Evolutionary conservation across 495 filamentous ascomycete genomes (phyloP).

Genomic region (Lasiosphaeria ovina): DNA sequence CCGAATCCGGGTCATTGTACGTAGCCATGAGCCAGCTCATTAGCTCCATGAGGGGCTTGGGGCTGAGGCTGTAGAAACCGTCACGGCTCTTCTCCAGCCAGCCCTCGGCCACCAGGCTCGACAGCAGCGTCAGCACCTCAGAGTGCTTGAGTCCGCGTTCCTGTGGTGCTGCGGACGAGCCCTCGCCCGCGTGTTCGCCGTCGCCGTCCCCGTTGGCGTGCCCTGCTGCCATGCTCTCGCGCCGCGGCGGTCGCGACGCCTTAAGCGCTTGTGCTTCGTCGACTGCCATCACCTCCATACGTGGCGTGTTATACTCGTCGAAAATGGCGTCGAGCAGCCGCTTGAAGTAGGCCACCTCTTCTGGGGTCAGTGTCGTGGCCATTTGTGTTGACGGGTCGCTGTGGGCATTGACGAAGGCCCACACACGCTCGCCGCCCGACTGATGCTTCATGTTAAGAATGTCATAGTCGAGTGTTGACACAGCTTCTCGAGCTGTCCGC

Average conservation of each 20-base stretch:
- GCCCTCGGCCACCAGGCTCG: constrained; percentile 68
- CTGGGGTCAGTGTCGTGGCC: constrained; percentile 74
- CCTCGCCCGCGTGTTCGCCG: constrained; percentile 39
- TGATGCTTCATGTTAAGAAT: constrained; percentile 73
- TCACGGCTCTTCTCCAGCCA: constrained; percentile 76
- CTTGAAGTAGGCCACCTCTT: constrained; percentile 89
- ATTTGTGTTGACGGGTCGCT: constrained; percentile 81
- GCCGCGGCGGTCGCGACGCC: constrained; percentile 48
- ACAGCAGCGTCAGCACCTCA: constrained; percentile 72
- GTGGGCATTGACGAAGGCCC: constrained; percentile 83
- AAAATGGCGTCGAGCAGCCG: constrained; percentile 91
- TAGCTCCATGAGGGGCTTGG: constrained; percentile 82
- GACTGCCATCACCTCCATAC: constrained; percentile 77
- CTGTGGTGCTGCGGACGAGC: constrained; percentile 13
- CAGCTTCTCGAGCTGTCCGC: constrained; percentile 61
- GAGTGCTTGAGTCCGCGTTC: constrained; percentile 63
- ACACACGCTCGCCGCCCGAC: constrained; percentile 50
- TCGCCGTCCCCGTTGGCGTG: constrained; percentile 29
- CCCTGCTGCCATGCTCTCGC: constrained; percentile 30
- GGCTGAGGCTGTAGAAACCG: constrained; percentile 71
- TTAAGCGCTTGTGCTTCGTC: constrained; percentile 72
- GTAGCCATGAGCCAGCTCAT: constrained; percentile 74
- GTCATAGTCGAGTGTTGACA: constrained; percentile 82
- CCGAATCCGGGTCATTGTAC: constrained; percentile 72
- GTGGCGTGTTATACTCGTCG: constrained; percentile 71